Conservation (phyloP, 2,329 filamentous ascomycete species). For the Metarhizium anisopliae region DNA sequence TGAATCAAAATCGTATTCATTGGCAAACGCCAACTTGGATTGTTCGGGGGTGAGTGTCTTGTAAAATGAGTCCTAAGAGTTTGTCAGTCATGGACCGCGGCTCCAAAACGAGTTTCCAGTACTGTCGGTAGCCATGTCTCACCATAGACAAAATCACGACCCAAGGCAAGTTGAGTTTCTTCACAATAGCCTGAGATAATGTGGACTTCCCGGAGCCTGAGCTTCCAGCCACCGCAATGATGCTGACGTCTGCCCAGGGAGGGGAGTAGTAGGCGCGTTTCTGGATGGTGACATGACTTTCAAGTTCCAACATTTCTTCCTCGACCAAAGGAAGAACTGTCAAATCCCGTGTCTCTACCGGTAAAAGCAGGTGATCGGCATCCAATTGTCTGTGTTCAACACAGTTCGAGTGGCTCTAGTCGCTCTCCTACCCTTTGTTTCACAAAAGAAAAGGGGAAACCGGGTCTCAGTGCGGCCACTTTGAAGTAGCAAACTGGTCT, state of each 20-base stretch:
- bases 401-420: neutral
- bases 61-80: conserved; percentile 86
- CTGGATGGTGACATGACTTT: conserved; percentile 40
- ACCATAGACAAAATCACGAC: conserved; percentile 97
- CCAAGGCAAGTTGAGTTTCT: conserved; percentile 86
- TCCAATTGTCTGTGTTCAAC: too few relatives aligned
- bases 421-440: neutral
- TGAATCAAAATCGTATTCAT: conserved; percentile 94
- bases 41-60: conserved; percentile 76
- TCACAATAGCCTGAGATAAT: conserved; percentile 83
- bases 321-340: conserved; percentile 1
- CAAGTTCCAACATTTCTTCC: conserved; percentile 20
- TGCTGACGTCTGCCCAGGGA: conserved; percentile 92
- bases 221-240: conserved; percentile 91
- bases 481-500: too few relatives aligned
- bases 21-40: conserved; percentile 71
- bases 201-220: conserved; percentile 95
- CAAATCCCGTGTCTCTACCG: conserved; percentile 2
- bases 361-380: neutral
- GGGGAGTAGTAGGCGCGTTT: conserved; percentile 73
- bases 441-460: neutral
- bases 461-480: neutral
- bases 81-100: conserved; percentile 12
- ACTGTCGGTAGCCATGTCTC: conserved; percentile 18
- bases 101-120: neutral